A percentile compares a stretch with the other conserved stretches of the same genome.
Conservation (phyloP, 352 stramenopile species). For the Globisporangium abappressorium region DNA sequence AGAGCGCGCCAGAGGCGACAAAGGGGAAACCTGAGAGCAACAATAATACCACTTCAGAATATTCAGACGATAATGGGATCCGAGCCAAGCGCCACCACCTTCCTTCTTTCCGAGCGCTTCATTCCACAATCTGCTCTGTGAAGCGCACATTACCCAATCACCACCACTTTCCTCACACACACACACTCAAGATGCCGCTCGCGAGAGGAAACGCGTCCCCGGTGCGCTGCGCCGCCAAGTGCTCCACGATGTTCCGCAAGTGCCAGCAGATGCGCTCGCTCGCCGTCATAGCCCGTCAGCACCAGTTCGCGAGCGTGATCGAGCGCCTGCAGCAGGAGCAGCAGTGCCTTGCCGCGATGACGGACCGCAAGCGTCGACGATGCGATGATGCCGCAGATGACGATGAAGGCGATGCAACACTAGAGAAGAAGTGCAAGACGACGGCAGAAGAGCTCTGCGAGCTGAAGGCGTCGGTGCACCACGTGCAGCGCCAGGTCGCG, state of each 20-base stretch:
- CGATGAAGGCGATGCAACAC: too few species aligned
- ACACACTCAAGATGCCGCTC: constrained; percentile 9
- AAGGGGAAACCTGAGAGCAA: neutral
- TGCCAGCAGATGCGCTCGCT: constrained; percentile 10
- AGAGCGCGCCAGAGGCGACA: neutral
- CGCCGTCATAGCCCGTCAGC: neutral
- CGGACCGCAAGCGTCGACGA: constrained; percentile 3
- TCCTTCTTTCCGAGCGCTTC: neutral
- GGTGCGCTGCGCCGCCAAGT: constrained; percentile 15
- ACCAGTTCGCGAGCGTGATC: neutral
- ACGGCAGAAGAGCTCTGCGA: neutral
- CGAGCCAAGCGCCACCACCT: neutral
- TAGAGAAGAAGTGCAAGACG: neutral
- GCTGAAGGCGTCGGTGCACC: constrained; percentile 9
- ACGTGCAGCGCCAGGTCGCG: constrained; percentile 9
- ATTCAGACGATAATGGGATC: neutral
- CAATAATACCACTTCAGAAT: neutral
- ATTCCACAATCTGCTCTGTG: constrained; percentile 11
- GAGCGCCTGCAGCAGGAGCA: constrained; percentile 15
- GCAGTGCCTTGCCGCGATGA: neutral
- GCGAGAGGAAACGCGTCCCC: constrained; percentile 18
- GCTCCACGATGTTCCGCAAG: constrained; percentile 20
- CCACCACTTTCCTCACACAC: neutral
- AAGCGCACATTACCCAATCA: neutral
- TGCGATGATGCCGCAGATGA: neutral